A percentile compares a stretch with the other conserved stretches of the same genome.
phyloP scores from a whole-genome alignment of 2,329 filamentous ascomycete species.

The Annulohypoxylon truncatum region DNA sequence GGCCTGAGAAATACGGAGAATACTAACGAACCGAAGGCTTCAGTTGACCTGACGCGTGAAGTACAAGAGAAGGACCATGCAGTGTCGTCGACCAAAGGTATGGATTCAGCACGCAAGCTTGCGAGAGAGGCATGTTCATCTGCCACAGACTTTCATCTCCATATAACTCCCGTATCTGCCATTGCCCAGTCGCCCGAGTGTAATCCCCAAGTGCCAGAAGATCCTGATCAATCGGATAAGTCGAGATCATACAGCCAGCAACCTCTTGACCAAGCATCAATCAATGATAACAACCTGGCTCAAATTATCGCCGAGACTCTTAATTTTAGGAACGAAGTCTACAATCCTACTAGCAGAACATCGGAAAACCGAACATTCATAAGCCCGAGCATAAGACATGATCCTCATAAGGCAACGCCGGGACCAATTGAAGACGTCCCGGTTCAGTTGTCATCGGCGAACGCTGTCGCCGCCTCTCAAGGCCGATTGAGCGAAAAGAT shows the following conservation, averaged over 20 bases:
- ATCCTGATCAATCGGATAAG: background rate
- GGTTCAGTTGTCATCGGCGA: background rate
- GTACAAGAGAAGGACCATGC: background rate
- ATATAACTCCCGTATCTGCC: background rate
- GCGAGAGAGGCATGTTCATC: conserved; percentile 7
- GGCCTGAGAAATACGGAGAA: conserved; percentile 31
- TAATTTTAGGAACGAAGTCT: background rate
- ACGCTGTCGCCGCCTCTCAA: conserved; percentile 1
- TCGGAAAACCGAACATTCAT: background rate
- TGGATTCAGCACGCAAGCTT: conserved; percentile 18
- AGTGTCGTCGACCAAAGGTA: conserved; percentile 1
- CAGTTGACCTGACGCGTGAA: background rate
- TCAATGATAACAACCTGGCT: background rate
- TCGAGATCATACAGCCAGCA: no score
- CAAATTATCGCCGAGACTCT: background rate
- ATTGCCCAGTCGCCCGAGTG: background rate
- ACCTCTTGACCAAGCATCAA: background rate
- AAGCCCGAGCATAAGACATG: background rate
- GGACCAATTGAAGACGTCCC: background rate
- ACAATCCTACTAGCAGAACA: background rate
- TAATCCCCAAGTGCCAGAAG: background rate
- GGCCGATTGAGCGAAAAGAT: background rate
- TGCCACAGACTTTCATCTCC: background rate
- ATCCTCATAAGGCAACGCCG: background rate
- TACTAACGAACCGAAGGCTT: background rate